These are phyloP conservation scores for Carex myosuroides DNA, from an alignment of 176 grass and related monocot species.

Conservation along the genomic window DNA sequence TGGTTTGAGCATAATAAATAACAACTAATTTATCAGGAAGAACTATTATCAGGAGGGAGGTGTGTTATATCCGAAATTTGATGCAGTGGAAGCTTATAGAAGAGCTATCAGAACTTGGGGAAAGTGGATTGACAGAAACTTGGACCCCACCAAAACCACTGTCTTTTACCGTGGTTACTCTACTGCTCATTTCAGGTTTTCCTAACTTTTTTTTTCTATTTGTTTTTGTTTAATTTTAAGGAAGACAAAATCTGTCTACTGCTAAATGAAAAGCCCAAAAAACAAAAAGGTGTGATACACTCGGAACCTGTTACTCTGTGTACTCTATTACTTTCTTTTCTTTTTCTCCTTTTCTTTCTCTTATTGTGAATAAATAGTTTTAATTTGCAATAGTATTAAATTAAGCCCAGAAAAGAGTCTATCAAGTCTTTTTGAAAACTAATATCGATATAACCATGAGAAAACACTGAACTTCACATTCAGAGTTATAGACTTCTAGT, in stretches of 20 bases:
- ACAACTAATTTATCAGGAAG: constrained; percentile 26
- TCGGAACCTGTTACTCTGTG: neutral
- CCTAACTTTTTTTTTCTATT: neutral
- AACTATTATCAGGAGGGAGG: constrained; percentile 84
- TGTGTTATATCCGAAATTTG: constrained; percentile 54
- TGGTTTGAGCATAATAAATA: neutral
- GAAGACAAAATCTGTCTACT: neutral
- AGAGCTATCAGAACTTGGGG: constrained; percentile 70
- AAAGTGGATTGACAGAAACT: constrained; percentile 72
- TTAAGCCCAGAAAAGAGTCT: neutral
- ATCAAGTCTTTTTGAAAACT: neutral
- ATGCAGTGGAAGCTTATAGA: constrained; percentile 67
- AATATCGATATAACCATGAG: neutral
- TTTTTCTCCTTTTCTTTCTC: neutral
- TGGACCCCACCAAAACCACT: constrained; percentile 43
- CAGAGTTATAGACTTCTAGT: neutral
- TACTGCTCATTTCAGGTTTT: constrained; percentile 74
- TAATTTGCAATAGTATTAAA: neutral
- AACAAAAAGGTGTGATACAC: neutral
- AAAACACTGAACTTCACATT: neutral
- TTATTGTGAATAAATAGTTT: neutral
- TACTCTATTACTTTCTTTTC: neutral
- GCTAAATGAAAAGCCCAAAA: neutral
- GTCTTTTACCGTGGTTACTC: constrained; percentile 96
- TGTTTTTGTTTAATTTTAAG: neutral